Conservation (phyloP, 345 rosid species). For the Barbarea vulgaris region DNA sequence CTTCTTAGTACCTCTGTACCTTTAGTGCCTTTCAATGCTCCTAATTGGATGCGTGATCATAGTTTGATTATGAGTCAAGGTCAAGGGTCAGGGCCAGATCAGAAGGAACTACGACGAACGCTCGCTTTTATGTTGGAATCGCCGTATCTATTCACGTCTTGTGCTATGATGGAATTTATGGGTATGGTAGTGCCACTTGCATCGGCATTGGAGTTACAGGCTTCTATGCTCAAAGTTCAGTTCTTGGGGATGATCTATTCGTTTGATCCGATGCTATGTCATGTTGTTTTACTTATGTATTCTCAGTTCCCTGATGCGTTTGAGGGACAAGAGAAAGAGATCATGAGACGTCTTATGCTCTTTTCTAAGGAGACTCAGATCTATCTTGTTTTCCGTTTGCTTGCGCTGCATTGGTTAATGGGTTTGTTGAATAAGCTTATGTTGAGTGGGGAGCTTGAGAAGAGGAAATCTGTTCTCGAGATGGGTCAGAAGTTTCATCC, state of each 20-base stretch:
- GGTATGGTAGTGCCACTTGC: constrained; percentile 80
- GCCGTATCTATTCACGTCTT: constrained; percentile 74
- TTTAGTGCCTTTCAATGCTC: constrained; percentile 78
- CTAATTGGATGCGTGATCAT: constrained; percentile 45
- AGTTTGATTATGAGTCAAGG: constrained; percentile 33
- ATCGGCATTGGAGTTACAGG: constrained; percentile 74
- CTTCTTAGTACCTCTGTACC: constrained; percentile 75
- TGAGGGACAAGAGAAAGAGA: constrained; percentile 78
- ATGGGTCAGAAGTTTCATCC: constrained; percentile 75
- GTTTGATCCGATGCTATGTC: constrained; percentile 76
- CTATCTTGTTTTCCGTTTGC: constrained; percentile 73
- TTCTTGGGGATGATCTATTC: constrained; percentile 87
- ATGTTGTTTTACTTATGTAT: constrained; percentile 70
- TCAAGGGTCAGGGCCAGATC: constrained; percentile 59
- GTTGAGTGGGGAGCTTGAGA: constrained; percentile 50
- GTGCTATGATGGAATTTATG: constrained; percentile 83
- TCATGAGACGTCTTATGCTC: constrained; percentile 63
- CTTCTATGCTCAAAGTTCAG: constrained; percentile 91
- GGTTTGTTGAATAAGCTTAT: constrained; percentile 61
- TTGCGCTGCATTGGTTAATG: constrained; percentile 82
- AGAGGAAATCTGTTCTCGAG: constrained; percentile 55
- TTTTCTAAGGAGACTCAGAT: constrained; percentile 72
- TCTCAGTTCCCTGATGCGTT: constrained; percentile 65
- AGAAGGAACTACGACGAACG: constrained; percentile 86
- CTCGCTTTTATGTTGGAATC: constrained; percentile 88